Conservation (phyloP, 768 basidiomycete species). For the Mycena sanguinolenta region DNA sequence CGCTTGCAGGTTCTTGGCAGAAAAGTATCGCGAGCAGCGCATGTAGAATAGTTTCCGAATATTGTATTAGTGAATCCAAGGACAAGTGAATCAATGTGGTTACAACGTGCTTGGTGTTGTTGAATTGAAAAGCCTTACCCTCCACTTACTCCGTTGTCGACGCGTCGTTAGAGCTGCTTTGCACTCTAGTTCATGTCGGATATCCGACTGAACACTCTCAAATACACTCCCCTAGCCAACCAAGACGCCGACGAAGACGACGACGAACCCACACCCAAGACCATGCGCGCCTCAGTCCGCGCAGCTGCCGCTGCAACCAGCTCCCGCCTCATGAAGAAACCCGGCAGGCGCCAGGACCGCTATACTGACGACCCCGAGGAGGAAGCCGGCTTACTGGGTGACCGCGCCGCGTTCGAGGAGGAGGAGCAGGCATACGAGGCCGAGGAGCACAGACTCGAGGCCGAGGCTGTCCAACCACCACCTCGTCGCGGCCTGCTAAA, state of each 20-base stretch:
- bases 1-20: constrained; percentile 33
- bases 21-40: constrained; percentile 36
- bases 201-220: constrained; percentile 34
- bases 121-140: neutral
- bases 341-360: constrained; percentile 62
- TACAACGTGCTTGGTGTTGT: neutral
- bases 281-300: constrained; percentile 49
- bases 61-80: too few species aligned
- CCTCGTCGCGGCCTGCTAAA: constrained; percentile 43
- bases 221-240: constrained; percentile 41
- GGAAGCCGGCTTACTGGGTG: constrained; percentile 64
- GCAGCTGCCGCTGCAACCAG: constrained; percentile 49
- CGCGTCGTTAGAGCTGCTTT: constrained; percentile 31
- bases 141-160: constrained; percentile 1
- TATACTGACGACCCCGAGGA: constrained; percentile 78
- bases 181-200: constrained; percentile 32
- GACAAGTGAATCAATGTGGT: too few species aligned
- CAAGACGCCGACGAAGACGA: constrained; percentile 41
- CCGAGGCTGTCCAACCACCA: constrained; percentile 33
- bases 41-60: neutral
- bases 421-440: constrained; percentile 51
- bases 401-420: constrained; percentile 53
- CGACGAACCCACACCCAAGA: constrained; percentile 26
- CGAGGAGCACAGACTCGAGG: constrained; percentile 38
- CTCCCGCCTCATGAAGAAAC: constrained; percentile 44